Evolutionary conservation across 2,329 filamentous ascomycete species (phyloP).

Genomic region (Plectosphaerella cucumerina): DNA sequence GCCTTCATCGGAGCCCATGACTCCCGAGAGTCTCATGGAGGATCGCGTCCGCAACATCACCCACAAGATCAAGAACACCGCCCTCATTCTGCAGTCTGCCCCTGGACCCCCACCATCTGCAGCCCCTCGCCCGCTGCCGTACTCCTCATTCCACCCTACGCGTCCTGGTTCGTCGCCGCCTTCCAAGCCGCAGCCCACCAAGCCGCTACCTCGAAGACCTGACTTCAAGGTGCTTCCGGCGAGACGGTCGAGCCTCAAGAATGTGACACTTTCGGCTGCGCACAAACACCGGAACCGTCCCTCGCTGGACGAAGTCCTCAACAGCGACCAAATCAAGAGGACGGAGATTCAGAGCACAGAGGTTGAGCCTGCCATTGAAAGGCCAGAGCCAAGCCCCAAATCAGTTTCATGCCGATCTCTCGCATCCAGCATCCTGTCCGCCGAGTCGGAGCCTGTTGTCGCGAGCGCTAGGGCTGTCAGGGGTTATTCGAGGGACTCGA

Average conservation of each 20-base stretch:
- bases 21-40: slow-evolving; percentile 3
- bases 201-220: slow-evolving; percentile 1
- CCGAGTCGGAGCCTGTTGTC: slow-evolving; percentile 24
- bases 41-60: slow-evolving; percentile 1
- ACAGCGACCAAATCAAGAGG: too few species aligned
- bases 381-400: slow-evolving; percentile 5
- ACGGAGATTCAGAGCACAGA: too few species aligned
- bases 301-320: slow-evolving; percentile 6
- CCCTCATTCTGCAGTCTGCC: slow-evolving; percentile 1
- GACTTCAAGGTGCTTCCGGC: slow-evolving; percentile 5
- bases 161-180: not conserved
- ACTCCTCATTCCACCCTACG: not conserved
- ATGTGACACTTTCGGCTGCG: not conserved
- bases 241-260: slow-evolving; percentile 1
- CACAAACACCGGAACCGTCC: not conserved
- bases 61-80: not conserved
- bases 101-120: not conserved
- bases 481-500: slow-evolving; percentile 21
- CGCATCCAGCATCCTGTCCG: slow-evolving; percentile 26
- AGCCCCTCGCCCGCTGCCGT: not conserved
- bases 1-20: slow-evolving; percentile 5
- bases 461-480: slow-evolving; percentile 26
- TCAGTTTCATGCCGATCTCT: slow-evolving; percentile 17
- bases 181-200: not conserved
- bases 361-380: not conserved